Evolutionary conservation across 495 filamentous ascomycete genomes (phyloP).

Genomic region (Pseudevernia furfuracea): DNA sequence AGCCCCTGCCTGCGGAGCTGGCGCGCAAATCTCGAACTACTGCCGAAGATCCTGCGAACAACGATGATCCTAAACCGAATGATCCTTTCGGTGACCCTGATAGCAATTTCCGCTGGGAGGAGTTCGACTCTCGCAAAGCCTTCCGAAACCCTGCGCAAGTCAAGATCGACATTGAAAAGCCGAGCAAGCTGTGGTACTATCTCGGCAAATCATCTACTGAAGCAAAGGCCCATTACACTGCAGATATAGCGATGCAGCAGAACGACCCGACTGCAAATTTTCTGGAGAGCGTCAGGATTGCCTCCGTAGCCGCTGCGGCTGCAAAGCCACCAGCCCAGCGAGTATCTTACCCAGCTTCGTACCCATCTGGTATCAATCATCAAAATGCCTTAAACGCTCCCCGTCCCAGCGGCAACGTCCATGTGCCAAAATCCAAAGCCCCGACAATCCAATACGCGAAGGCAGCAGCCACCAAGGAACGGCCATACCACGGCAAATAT

Average conservation of each 20-base stretch:
- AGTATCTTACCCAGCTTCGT: constrained; percentile 21
- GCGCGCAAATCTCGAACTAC: constrained; percentile 39
- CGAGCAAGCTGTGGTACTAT: constrained; percentile 82
- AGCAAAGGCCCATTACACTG: constrained; percentile 84
- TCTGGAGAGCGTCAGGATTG: constrained; percentile 46
- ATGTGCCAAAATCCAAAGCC: constrained; percentile 12
- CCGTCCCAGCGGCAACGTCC: constrained; percentile 13
- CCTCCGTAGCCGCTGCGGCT: constrained; percentile 31
- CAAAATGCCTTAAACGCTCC: constrained; percentile 24
- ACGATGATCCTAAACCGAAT: constrained; percentile 47
- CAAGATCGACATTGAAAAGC: constrained; percentile 57
- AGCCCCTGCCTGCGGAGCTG: constrained; percentile 52
- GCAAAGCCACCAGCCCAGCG: constrained; percentile 33
- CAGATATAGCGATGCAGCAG: constrained; percentile 55
- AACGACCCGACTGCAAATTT: constrained; percentile 54
- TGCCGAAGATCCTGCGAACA: constrained; percentile 40
- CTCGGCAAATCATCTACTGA: constrained; percentile 82
- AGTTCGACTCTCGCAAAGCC: constrained; percentile 59
- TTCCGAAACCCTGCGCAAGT: constrained; percentile 45
- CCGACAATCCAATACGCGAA: neutral
- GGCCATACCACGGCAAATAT: constrained; percentile 29
- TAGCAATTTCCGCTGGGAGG: constrained; percentile 62
- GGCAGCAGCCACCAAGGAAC: constrained; percentile 20
- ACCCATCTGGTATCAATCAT: constrained; percentile 22
- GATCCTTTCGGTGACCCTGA: constrained; percentile 49